A percentile compares a stretch with the other conserved stretches of the same genome.
Evolutionary conservation across 2,329 filamentous ascomycete genomes (phyloP).

Genomic region (Helotiales sp.): DNA sequence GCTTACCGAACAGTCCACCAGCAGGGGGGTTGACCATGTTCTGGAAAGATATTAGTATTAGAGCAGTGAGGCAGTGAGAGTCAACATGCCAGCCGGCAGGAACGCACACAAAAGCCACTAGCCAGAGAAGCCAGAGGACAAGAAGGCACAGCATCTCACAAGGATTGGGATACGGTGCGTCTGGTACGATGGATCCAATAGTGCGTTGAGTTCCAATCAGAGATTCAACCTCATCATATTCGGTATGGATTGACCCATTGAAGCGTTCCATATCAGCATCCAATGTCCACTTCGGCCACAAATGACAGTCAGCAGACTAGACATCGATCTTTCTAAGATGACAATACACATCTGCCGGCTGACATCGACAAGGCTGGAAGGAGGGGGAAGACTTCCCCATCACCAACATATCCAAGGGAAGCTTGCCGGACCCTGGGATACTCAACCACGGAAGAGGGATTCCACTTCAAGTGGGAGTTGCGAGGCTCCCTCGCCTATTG

Average conservation of each 20-base stretch:
- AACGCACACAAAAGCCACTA: too few species aligned
- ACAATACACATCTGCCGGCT: not conserved
- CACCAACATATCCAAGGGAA: not conserved
- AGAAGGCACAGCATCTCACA: not conserved
- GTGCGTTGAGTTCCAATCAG: not conserved
- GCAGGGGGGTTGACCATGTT: not conserved
- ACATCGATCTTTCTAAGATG: not conserved
- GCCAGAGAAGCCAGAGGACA: not conserved
- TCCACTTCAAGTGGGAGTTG: too few species aligned
- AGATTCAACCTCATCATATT: not conserved
- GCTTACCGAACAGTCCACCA: not conserved
- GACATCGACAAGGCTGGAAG: not conserved
- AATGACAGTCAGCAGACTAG: not conserved
- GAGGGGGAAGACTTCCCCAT: not conserved
- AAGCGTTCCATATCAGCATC: not conserved
- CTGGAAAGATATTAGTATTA: slow-evolving; percentile 2
- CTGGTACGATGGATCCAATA: not conserved
- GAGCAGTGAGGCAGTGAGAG: not conserved
- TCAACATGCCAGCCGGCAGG: not conserved
- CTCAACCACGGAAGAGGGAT: not conserved
- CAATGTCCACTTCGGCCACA: not conserved
- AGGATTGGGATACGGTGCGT: not conserved
- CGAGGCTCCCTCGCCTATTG: too few species aligned
- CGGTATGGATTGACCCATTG: not conserved
- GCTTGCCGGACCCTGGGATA: not conserved